Base-by-base conservation (phyloP, 352 stramenopile species). In the Pythium catenulatum region DNA sequence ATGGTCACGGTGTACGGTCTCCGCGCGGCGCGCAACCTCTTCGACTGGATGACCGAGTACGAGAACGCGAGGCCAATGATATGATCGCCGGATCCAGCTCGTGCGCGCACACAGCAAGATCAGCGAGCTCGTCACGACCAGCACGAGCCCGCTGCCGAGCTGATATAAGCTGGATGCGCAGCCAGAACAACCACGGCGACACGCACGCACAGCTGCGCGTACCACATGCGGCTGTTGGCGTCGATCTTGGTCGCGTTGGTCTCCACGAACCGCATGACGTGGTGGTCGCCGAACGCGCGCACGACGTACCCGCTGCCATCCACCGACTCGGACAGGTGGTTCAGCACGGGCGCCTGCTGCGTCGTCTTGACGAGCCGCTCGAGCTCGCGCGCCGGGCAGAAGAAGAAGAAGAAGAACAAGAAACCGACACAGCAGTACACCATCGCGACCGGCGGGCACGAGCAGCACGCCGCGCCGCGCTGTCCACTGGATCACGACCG, bases 111-210 rank as follows among this genome's bases (percentile, higher is more conserved):
- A n/a, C n/a, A n/a, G n/a, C n/a, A n/a, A n/a, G n/a, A n/a, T n/a
- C n/a, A n/a, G n/a, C n/a, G n/a, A n/a, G n/a, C n/a, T n/a, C n/a
- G n/a, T n/a, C n/a, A n/a, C n/a, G n/a, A n/a, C n/a, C n/a, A n/a
- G n/a, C n/a, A n/a, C n/a, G n/a, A n/a, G n/a, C n/a, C 90, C 95
- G 52, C 95, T 99, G 65, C 50, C 99, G 14, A 98, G 97, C 74
- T 92, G 97, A 21, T 99, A 99, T n/a, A n/a, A n/a, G n/a, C n/a
- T n/a, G n/a, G n/a, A n/a, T n/a, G n/a, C n/a, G n/a, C n/a, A n/a
- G n/a, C n/a, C n/a, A n/a, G n/a, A n/a, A n/a, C n/a, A n/a, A n/a
- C n/a, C n/a, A n/a, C n/a, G n/a, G n/a, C n/a, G n/a, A n/a, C n/a
- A n/a, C n/a, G n/a, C n/a, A n/a, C n/a, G n/a, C n/a, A n/a, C n/a